Evolutionary conservation across 495 filamentous ascomycete genomes (phyloP).

Genomic region (Penicillium longicatenatum): DNA sequence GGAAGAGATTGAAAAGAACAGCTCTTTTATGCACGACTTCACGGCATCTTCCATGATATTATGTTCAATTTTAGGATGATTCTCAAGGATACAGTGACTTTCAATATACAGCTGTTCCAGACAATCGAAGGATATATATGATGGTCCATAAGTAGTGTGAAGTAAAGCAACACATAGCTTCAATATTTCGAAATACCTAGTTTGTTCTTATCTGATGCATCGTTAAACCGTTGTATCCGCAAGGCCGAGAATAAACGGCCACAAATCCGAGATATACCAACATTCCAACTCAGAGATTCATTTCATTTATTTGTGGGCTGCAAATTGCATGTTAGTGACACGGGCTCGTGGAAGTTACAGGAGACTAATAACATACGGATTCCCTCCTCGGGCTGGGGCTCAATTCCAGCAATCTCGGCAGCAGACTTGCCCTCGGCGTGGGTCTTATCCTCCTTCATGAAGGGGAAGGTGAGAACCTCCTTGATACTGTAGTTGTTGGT

Average conservation of each 20-base stretch:
- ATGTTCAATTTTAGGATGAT: neutral
- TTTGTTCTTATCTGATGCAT: constrained; percentile 22
- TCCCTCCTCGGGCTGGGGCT: constrained; percentile 67
- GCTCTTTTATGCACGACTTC: neutral
- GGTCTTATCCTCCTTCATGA: constrained; percentile 72
- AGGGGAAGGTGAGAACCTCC: constrained; percentile 92
- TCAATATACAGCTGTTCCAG: neutral
- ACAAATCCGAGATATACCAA: constrained; percentile 1
- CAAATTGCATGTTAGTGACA: constrained; percentile 32
- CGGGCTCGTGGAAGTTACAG: constrained; percentile 30
- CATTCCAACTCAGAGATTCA: constrained; percentile 9
- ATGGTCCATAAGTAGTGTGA: neutral
- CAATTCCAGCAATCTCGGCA: constrained; percentile 65
- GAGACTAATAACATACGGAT: constrained; percentile 58
- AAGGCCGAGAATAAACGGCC: constrained; percentile 12
- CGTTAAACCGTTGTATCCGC: constrained; percentile 9
- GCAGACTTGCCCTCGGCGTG: constrained; percentile 53
- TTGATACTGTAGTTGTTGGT: constrained; percentile 95
- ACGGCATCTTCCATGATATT: neutral
- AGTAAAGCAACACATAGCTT: neutral
- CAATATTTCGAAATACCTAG: constrained; percentile 6
- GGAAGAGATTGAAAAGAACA: neutral
- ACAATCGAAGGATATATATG: neutral
- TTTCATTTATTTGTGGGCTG: constrained; percentile 45
- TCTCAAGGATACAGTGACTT: neutral